Evolutionary conservation across 768 basidiomycete species (phyloP).

Genomic region (Agaricus sinodeliciosus): DNA sequence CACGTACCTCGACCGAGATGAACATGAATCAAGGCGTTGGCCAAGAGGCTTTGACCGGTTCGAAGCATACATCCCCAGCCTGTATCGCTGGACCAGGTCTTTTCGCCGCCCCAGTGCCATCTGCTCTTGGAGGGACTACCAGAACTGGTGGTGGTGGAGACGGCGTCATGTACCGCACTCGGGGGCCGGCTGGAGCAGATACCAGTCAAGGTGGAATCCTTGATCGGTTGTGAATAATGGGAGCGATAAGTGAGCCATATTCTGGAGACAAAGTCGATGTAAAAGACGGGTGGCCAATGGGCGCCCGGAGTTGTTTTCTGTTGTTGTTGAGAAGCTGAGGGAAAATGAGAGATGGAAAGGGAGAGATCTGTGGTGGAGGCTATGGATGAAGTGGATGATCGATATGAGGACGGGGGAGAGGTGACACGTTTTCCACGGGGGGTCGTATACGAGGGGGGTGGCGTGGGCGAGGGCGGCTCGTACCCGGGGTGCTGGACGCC

Average conservation of each 20-base stretch:
- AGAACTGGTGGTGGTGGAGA: slow-evolving; percentile 22
- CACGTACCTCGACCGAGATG: slow-evolving; percentile 54
- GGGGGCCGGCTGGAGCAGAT: slow-evolving; percentile 13
- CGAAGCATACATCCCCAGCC: slow-evolving; percentile 35
- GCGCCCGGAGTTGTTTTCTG: slow-evolving; percentile 30
- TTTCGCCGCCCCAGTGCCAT: slow-evolving; percentile 70
- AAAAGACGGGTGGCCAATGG: slow-evolving; percentile 79
- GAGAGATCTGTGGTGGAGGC: slow-evolving; percentile 14
- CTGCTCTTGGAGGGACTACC: slow-evolving; percentile 34
- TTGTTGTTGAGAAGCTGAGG: not conserved
- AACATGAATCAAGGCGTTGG: slow-evolving; percentile 37
- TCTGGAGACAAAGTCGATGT: slow-evolving; percentile 81
- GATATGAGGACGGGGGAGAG: slow-evolving; percentile 32
- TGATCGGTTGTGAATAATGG: slow-evolving; percentile 70
- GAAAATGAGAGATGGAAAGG: slow-evolving; percentile 18
- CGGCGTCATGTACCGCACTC: slow-evolving; percentile 11
- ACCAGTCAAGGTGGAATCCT: slow-evolving; percentile 44
- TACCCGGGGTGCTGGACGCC: slow-evolving; percentile 79
- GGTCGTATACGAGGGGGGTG: slow-evolving; percentile 10
- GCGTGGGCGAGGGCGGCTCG: slow-evolving; percentile 32
- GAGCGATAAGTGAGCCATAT: slow-evolving; percentile 92
- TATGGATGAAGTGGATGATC: slow-evolving; percentile 32
- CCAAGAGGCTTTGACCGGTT: slow-evolving; percentile 30
- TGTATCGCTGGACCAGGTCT: slow-evolving; percentile 49
- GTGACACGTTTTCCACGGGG: not conserved